These are phyloP conservation scores for Ceratocystis harringtonii DNA, from an alignment of 2,329 filamentous ascomycete species.

Conservation along the genomic window DNA sequence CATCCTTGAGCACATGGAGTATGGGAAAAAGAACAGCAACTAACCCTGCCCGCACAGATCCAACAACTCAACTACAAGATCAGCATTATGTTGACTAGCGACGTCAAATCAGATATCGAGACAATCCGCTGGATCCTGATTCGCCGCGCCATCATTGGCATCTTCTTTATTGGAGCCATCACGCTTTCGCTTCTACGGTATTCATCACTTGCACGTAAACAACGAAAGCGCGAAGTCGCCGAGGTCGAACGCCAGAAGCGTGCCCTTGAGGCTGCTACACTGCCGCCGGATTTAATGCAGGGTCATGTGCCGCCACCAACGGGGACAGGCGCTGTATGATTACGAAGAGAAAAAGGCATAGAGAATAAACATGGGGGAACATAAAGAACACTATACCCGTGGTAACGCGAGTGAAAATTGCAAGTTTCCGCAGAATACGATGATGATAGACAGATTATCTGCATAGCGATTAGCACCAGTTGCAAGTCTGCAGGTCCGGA, in stretches of 20 bases:
- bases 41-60: conserved; percentile 38
- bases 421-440: no score
- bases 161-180: conserved; percentile 49
- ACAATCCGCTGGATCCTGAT: conserved; percentile 75
- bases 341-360: background rate
- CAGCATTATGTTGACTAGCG: conserved; percentile 74
- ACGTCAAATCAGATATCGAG: conserved; percentile 84
- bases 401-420: no score
- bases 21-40: background rate
- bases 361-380: background rate
- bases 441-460: no score
- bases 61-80: conserved; percentile 97
- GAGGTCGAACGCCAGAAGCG: conserved; percentile 28
- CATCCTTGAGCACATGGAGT: background rate
- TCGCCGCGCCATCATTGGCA: conserved; percentile 46
- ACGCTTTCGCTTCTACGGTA: conserved; percentile 46
- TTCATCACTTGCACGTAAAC: conserved; percentile 39
- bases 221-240: conserved; percentile 21
- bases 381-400: no score
- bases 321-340: background rate
- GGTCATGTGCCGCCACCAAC: background rate
- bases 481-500: no score
- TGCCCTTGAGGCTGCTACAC: background rate
- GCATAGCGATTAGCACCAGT: no score
- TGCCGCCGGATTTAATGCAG: conserved; percentile 3